A percentile compares a stretch with the other conserved stretches of the same genome.
phyloP scores from a whole-genome alignment of 1,139 yeast genomes.

The Schizosaccharomyces versatilis region DNA sequence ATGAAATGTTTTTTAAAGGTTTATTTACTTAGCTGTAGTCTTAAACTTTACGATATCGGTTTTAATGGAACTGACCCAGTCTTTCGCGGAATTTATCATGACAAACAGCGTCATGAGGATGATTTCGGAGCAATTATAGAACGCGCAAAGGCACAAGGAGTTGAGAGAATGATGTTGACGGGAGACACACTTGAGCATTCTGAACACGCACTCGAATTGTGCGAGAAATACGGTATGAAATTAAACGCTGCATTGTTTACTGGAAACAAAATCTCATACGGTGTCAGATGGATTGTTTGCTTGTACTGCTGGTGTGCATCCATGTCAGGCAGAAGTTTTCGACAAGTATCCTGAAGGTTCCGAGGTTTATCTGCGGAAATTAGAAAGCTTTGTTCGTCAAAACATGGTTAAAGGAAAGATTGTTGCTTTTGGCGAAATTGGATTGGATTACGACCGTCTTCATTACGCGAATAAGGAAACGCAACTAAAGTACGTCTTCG shows the following conservation, averaged over 20 bases:
- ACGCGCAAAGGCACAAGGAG: conserved; percentile 46
- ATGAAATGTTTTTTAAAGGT: too few species aligned
- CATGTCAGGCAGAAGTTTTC: conserved; percentile 18
- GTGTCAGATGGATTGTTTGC: conserved; percentile 17
- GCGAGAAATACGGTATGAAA: conserved; percentile 18
- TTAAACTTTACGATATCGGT: conserved; percentile 9
- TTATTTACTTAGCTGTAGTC: background rate
- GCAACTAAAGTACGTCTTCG: conserved; percentile 25
- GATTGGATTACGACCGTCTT: conserved; percentile 68
- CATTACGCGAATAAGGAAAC: conserved; percentile 47
- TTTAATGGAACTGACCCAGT: conserved; percentile 62
- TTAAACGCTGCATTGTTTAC: too few species aligned
- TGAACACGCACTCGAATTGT: conserved; percentile 25
- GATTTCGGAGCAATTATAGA: conserved; percentile 44
- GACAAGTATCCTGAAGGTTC: conserved; percentile 5
- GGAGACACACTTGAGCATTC: conserved; percentile 62
- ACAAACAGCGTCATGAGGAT: conserved; percentile 38
- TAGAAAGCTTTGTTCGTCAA: conserved; percentile 28
- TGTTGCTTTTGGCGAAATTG: conserved; percentile 15
- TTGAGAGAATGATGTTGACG: conserved; percentile 51
- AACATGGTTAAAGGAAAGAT: conserved; percentile 29
- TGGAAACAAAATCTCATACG: too few species aligned
- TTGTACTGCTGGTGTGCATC: conserved; percentile 85
- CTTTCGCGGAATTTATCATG: conserved; percentile 65
- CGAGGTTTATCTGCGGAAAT: conserved; percentile 22